phyloP scores from a whole-genome alignment of 257 asterid species.

The Rhazya stricta region DNA sequence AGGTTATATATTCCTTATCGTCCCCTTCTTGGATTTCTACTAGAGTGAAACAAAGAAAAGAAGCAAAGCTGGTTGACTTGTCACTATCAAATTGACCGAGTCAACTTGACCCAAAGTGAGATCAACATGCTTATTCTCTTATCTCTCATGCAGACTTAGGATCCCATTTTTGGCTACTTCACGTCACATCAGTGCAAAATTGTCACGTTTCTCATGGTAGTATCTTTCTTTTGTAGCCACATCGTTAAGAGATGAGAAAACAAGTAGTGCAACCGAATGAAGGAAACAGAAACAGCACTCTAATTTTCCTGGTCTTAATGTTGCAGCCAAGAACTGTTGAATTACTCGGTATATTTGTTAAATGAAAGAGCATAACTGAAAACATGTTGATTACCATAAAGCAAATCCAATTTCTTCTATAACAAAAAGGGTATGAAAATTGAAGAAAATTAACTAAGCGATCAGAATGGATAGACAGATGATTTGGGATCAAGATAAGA shows the following conservation, averaged over 20 bases:
- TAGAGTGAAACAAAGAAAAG: slow-evolving; percentile 3
- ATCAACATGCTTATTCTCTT: neutral
- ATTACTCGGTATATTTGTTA: too few species aligned
- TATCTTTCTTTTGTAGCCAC: neutral
- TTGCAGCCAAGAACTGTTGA: neutral
- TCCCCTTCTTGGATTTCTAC: neutral
- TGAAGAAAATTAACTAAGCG: neutral
- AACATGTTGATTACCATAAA: neutral
- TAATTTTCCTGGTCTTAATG: neutral
- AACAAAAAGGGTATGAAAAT: neutral
- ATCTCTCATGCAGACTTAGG: neutral
- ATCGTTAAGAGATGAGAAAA: neutral
- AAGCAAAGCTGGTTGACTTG: slow-evolving; percentile 18
- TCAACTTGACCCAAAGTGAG: slow-evolving; percentile 18
- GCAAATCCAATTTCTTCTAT: neutral
- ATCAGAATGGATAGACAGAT: neutral
- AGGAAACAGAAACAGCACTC: neutral
- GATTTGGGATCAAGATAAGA: neutral
- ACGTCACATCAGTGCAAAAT: slow-evolving; percentile 13
- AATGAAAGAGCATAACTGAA: too few species aligned
- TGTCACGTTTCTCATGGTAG: neutral
- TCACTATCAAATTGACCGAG: slow-evolving; percentile 20
- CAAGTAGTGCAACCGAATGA: neutral
- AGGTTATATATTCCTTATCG: neutral
- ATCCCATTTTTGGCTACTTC: neutral